phyloP scores from a whole-genome alignment of 1,284 basidiomycete species.

The Vanrija pseudolonga region DNA sequence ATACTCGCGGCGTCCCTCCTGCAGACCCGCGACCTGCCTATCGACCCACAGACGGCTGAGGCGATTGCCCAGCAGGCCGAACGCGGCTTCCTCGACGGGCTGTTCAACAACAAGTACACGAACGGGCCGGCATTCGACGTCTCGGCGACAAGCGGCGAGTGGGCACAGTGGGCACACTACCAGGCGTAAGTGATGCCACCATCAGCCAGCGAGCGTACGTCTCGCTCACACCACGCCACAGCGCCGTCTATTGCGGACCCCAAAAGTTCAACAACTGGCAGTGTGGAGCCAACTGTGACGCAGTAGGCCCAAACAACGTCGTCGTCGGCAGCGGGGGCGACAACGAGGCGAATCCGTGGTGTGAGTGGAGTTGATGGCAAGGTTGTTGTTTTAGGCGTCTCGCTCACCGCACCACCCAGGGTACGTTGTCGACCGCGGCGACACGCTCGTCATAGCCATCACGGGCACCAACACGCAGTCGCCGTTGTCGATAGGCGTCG shows the following conservation, averaged over 20 bases:
- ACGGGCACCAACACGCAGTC: conserved; percentile 20
- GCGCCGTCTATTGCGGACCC: not conserved
- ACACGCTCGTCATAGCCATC: conserved; percentile 18
- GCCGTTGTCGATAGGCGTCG: conserved; percentile 15
- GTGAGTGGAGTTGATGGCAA: not conserved
- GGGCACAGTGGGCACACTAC: too few species aligned
- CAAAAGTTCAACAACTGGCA: not conserved
- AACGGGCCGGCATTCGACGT: too few species aligned
- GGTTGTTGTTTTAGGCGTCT: too few species aligned
- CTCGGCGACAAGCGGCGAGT: too few species aligned
- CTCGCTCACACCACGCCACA: not conserved
- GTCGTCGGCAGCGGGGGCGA: conserved; percentile 1
- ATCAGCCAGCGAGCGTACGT: too few species aligned
- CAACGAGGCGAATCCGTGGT: not conserved
- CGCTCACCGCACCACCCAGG: not conserved
- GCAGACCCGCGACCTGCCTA: too few species aligned
- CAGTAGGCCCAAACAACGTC: not conserved
- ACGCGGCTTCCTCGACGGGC: too few species aligned
- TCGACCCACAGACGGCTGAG: too few species aligned
- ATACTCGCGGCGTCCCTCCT: conserved; percentile 68
- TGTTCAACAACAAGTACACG: too few species aligned
- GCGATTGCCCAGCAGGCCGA: too few species aligned
- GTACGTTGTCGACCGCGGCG: conserved; percentile 10
- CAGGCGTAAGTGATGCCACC: too few species aligned
- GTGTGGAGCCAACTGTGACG: not conserved